Base-by-base conservation (phyloP, 2,329 filamentous ascomycete species). In the Sphaerostilbella broomeana region DNA sequence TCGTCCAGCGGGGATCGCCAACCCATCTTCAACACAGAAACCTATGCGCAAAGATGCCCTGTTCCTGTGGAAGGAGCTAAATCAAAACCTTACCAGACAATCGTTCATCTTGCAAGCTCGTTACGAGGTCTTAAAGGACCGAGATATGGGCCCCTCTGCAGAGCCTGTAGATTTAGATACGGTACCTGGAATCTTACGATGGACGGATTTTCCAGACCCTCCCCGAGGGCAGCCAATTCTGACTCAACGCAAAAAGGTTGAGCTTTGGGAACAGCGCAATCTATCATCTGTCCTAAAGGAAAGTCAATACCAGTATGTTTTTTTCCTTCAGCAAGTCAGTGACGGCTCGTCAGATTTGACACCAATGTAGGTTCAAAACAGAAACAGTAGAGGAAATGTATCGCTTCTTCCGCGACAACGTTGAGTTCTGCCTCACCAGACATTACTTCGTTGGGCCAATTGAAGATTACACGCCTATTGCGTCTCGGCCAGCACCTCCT, bases 161-260 rank as follows among this genome's bases (percentile, higher is more conserved):
- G 45, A 55, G 1, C 43, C 56, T 3, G 49, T 54, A 40, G 62
- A 70, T 26, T 62, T 71, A 27, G 67, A 73, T 43, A 50, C 58
- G 5, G 53, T 59, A 1, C 60, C 61, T 0, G 75, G 73, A 13
- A 67, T 70, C 4, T 54, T 81, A 42, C 62, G 70, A 30, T 82
- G 75, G 74, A 70, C 64, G 5, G 77, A 81, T 47, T 65, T 80
- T 30, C 77, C 78, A 1, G 77, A 81, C 45, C 75, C 76, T 12
- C 61, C 68, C 2, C 63, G 63, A 17, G 63, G 62, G 10, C 61
- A 64, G n/a, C 64, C 69, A 9, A 22, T 62, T 34, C 55, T 76
- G 22, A 71, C 65, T 8, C 69, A 75, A 51, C 64, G 74, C 26
- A 75, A 73, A 51, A 72, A 70, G 55, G 62, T 77, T 6, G 75